Percentiles rank a stretch among this genome's conserved stretches.
phyloP scores from a whole-genome alignment of 164 flowering plant species.

The Annona cherimola region DNA sequence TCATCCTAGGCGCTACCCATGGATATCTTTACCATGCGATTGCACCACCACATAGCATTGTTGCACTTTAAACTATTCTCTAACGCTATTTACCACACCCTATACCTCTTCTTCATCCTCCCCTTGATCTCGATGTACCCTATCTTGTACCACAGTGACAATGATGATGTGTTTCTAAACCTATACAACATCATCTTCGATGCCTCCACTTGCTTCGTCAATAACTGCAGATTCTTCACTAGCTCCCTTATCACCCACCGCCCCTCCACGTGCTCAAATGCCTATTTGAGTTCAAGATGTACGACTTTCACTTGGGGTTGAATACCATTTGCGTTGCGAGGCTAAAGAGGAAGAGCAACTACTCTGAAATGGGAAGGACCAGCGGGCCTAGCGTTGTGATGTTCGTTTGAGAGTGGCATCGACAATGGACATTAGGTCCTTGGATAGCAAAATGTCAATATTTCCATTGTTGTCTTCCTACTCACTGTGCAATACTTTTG shows the following conservation, averaged over 20 bases:
- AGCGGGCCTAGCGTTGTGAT: slow-evolving; percentile 20
- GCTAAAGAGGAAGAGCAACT: slow-evolving; percentile 17
- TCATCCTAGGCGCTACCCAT: slow-evolving; percentile 11
- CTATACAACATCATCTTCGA: slow-evolving; percentile 18
- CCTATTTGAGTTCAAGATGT: slow-evolving; percentile 18
- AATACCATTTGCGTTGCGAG: slow-evolving; percentile 6
- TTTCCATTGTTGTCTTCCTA: slow-evolving; percentile 10
- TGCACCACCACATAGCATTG: slow-evolving; percentile 17
- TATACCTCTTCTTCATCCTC: slow-evolving; percentile 15
- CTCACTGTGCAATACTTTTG: slow-evolving; percentile 14
- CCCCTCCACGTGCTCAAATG: slow-evolving; percentile 20
- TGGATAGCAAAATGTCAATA: slow-evolving; percentile 12
- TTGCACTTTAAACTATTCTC: slow-evolving; percentile 20
- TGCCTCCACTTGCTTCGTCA: slow-evolving; percentile 14
- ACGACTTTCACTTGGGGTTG: slow-evolving; percentile 18
- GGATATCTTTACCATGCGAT: slow-evolving; percentile 2
- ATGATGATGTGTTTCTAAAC: slow-evolving; percentile 18
- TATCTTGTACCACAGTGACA: slow-evolving; percentile 14
- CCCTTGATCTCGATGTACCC: slow-evolving; percentile 16
- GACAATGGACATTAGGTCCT: slow-evolving; percentile 17
- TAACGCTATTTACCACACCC: slow-evolving; percentile 16
- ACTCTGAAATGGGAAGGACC: slow-evolving; percentile 14
- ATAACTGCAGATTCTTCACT: slow-evolving; percentile 15
- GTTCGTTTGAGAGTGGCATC: slow-evolving; percentile 17
- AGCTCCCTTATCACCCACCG: slow-evolving; percentile 18